Evolutionary conservation across 2,329 filamentous ascomycete genomes (phyloP).

Genomic region (Alternaria incomplexa): DNA sequence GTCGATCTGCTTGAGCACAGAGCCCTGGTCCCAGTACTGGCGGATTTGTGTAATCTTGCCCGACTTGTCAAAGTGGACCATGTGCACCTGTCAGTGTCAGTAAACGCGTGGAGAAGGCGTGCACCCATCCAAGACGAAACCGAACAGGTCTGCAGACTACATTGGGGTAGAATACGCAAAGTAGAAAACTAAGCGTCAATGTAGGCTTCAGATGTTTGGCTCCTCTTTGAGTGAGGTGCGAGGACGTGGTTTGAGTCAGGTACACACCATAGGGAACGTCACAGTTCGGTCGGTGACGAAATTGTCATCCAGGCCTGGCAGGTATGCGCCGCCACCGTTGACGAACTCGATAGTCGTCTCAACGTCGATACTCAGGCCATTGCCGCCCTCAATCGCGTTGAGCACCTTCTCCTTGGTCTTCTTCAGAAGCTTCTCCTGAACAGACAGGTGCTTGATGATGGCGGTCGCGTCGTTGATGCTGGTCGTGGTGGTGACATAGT

Average conservation of each 20-base stretch:
- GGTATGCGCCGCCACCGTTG: conserved; percentile 80
- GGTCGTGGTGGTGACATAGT: conserved; percentile 90
- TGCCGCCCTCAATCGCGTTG: conserved; percentile 72
- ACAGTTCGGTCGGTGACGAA: conserved; percentile 85
- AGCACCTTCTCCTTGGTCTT: conserved; percentile 83
- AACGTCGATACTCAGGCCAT: conserved; percentile 75
- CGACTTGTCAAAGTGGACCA: conserved; percentile 79
- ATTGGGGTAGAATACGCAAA: background rate
- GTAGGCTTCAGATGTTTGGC: background rate
- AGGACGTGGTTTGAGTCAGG: background rate
- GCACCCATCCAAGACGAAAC: background rate
- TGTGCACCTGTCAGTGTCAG: conserved; percentile 61
- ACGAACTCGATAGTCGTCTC: conserved; percentile 85
- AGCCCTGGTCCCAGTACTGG: conserved; percentile 93
- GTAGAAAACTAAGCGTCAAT: background rate
- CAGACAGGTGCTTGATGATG: conserved; percentile 81
- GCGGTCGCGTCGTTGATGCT: conserved; percentile 72
- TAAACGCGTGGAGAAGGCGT: background rate
- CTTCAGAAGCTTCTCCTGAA: conserved; percentile 74
- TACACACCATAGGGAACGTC: conserved; percentile 75
- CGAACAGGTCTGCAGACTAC: background rate
- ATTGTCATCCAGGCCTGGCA: conserved; percentile 91
- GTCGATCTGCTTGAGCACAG: conserved; percentile 89
- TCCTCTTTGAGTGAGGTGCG: background rate
- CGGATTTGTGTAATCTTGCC: conserved; percentile 87